Base-by-base conservation (phyloP, 441 rosid species). In the Gossypium lobatum region DNA sequence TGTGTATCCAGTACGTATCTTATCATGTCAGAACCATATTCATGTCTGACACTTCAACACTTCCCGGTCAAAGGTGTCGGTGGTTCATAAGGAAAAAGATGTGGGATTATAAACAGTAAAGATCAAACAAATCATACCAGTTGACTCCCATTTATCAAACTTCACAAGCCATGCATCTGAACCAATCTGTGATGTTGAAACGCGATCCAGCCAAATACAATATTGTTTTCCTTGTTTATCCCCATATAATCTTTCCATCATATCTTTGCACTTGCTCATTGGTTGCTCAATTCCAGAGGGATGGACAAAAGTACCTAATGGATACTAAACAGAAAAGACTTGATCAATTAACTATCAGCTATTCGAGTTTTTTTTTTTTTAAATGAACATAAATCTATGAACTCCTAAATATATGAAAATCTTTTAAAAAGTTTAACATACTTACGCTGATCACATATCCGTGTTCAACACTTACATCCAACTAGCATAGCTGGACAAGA, bases 121-220 rank as follows among this genome's bases (percentile, higher is more conserved):
- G 57, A 9, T 4, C 8, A 31, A 17, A 10, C 14, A 39, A 39
- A 62, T 75, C 86, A 82, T 71, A 89, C 93, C 91, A 65, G 72
- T 82, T 73, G 76, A 78, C 76, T 89, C 93, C 87, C 87, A 87
- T 79, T 85, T 89, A 68, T 85, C 81, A 76, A 87, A 87, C 76
- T 73, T 85, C 64, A 77, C 87, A 59, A 84, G 73, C 93, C 91
- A 89, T 45, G 86, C 31, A 42, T 83, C 84, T 45, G 85, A 76
- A 69, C 84, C 79, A 62, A 83, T 79, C 67, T 76, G 85, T 39
- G 85, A 76, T 45, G 78, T 42, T n/a, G 83, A 75, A 45, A 87
- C 82, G 25, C 70, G 77, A 77, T 89, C 91, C 76, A 85, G 65
- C 93, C 91, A 89, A 26, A 87, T 70, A 55, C 54, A 77, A 73